These are phyloP conservation scores for Strigomonas culicis DNA, from an alignment of 208 protist species.

Conservation along the genomic window DNA sequence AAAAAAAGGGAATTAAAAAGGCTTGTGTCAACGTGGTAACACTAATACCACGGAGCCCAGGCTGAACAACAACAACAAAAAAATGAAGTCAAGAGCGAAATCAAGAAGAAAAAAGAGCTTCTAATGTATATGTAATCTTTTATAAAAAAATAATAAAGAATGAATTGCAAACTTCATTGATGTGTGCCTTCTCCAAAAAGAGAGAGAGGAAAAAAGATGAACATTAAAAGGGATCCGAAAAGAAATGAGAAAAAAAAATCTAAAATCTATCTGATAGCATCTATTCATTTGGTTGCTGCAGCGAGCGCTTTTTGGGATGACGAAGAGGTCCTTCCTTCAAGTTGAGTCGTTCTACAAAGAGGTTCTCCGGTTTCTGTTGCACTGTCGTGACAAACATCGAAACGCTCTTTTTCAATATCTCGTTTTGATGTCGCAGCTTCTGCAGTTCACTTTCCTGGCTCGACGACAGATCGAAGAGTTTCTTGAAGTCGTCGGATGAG, in stretches of 20 bases:
- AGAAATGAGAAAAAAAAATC: not conserved
- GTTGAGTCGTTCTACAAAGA: conserved; percentile 74
- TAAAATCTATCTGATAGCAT: conserved; percentile 1
- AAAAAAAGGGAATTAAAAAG: too few species aligned
- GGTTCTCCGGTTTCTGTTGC: conserved; percentile 44
- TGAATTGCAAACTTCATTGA: not conserved
- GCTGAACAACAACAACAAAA: conserved; percentile 7
- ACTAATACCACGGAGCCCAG: conserved; percentile 7
- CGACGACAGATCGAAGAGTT: conserved; percentile 51
- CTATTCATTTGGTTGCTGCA: not conserved
- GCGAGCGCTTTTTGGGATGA: conserved; percentile 67
- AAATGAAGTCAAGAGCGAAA: conserved; percentile 4
- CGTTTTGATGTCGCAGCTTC: conserved; percentile 61
- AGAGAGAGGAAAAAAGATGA: not conserved
- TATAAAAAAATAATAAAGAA: conserved; percentile 17
- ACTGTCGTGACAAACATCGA: conserved; percentile 56
- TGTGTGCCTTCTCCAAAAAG: not conserved
- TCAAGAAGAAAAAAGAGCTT: not conserved
- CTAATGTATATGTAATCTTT: not conserved
- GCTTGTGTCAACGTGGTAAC: too few species aligned
- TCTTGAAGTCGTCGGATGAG: conserved; percentile 45
- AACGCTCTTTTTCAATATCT: conserved; percentile 68
- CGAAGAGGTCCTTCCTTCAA: conserved; percentile 73
- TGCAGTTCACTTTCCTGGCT: conserved; percentile 77
- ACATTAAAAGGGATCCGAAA: not conserved